Evolutionary conservation across 2,329 filamentous ascomycete species (phyloP), one percentile per base, ranked within the genome.

Genomic region (Neofusicoccum sp.): DNA sequence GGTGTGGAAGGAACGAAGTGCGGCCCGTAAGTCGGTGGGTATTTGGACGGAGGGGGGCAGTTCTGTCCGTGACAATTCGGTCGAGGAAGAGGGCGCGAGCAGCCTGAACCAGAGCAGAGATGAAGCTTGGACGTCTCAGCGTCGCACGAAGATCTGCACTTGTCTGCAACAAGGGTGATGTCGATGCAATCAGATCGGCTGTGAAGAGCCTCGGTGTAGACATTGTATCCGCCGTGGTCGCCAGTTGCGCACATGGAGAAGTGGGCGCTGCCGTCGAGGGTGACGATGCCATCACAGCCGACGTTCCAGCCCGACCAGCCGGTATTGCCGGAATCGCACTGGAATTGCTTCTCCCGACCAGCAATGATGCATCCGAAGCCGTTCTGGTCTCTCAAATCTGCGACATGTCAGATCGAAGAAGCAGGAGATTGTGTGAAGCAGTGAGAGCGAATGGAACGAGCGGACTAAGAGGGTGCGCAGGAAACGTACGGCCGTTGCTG

Each of bases 381-480:
- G 16, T 63, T 58, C 39, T 45, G 29, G 14, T 63, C 61, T 1
- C 9, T 58, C 39, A 63, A n/a, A 16, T 50, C 61, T 63, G 50
- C 14, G 29, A 11, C 5, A n/a, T n/a, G 37, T 58, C 16, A 58
- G 36, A 8, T 4, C 11, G 0, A 49, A 29, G 31, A 36, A 14
- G 2, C 31, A 45, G 6, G 16, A 1, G 12, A 16, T 29, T 2
- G 28, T 14, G 44, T 47, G 49, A 7, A n/a, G 34, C 16, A 29
- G 44, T 28, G 44, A 28, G 52, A 16, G 12, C 12, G 28, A 9
- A 16, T 6, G 3, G 22, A 11, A 41, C 3, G 8, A 22, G 49
- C 1, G 6, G 16, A 12, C n/a, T 28, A 29, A 41, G 12, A 29
- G 28, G 11, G 12, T 4, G 3, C 29, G 4, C 16, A 31, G 34